A percentile compares a stretch with the other conserved stretches of the same genome.
Conservation (phyloP, 73 alveolate genomes). For the Breviolum minutum region DNA sequence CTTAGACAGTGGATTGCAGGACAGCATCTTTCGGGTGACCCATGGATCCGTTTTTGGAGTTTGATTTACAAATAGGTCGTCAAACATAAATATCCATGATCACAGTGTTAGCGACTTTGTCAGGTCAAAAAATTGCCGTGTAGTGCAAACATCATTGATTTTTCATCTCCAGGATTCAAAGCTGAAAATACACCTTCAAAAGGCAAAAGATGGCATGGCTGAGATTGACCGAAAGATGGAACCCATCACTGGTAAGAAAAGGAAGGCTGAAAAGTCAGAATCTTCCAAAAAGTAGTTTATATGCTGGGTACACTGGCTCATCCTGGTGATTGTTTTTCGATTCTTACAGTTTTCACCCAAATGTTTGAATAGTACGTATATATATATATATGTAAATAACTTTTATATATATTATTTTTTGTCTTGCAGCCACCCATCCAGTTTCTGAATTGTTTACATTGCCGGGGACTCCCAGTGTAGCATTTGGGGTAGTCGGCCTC, state of each 20-base stretch:
- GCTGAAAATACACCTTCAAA: not conserved
- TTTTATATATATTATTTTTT: too few relatives aligned
- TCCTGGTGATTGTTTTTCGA: not conserved
- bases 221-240: not conserved
- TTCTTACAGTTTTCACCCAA: too few relatives aligned
- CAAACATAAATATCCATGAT: too few relatives aligned
- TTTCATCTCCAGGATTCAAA: too few relatives aligned
- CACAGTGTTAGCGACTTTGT: too few relatives aligned
- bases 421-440: too few relatives aligned
- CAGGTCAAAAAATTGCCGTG: too few relatives aligned
- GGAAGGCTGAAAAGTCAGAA: not conserved
- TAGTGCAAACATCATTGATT: not conserved
- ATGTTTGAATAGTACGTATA: too few relatives aligned
- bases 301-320: not conserved
- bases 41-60: too few relatives aligned
- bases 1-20: conserved; percentile 19
- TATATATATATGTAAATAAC: too few relatives aligned
- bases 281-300: not conserved
- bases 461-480: not conserved
- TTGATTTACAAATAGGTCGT: too few relatives aligned
- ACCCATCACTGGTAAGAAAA: not conserved
- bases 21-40: not conserved
- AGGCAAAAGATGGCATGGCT: not conserved
- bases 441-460: too few relatives aligned
- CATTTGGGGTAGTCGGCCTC: not conserved